phyloP scores from a whole-genome alignment of 116 monocot genomes.

The Iris pallida region DNA sequence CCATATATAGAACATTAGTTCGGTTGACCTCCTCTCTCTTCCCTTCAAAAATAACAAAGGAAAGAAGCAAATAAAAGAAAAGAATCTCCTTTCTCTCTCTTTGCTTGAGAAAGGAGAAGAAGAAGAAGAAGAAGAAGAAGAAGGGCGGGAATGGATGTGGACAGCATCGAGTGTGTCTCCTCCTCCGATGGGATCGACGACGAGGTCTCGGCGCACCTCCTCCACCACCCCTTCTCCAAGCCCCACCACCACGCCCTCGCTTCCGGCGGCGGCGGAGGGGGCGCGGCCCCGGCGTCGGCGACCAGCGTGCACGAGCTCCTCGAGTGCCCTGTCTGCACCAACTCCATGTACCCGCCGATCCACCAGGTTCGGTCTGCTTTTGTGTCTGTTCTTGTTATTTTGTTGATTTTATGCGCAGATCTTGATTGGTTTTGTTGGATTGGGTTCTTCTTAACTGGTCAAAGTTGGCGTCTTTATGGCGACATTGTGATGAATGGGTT shows the following conservation, averaged over 20 bases:
- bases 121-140: neutral
- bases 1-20: too few relatives aligned
- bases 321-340: slow-evolving; percentile 89
- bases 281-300: slow-evolving; percentile 19
- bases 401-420: neutral
- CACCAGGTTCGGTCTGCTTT: slow-evolving; percentile 48
- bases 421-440: neutral
- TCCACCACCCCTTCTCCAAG: slow-evolving; percentile 19
- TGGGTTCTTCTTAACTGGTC: neutral
- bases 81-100: too few relatives aligned
- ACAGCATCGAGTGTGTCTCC: slow-evolving; percentile 49
- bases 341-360: slow-evolving; percentile 92
- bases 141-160: slow-evolving; percentile 26
- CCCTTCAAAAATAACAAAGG: too few relatives aligned
- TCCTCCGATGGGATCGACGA: slow-evolving; percentile 36
- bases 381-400: neutral
- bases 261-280: neutral
- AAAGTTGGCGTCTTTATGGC: too few relatives aligned
- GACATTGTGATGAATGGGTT: too few relatives aligned
- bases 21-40: too few relatives aligned
- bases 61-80: too few relatives aligned
- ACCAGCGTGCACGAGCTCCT: slow-evolving; percentile 74
- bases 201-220: slow-evolving; percentile 5
- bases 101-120: too few relatives aligned
- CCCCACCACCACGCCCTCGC: slow-evolving; percentile 8